These are phyloP conservation scores for Microsporum audouinii DNA, from an alignment of 2,329 filamentous ascomycete genomes.

Conservation along the genomic window DNA sequence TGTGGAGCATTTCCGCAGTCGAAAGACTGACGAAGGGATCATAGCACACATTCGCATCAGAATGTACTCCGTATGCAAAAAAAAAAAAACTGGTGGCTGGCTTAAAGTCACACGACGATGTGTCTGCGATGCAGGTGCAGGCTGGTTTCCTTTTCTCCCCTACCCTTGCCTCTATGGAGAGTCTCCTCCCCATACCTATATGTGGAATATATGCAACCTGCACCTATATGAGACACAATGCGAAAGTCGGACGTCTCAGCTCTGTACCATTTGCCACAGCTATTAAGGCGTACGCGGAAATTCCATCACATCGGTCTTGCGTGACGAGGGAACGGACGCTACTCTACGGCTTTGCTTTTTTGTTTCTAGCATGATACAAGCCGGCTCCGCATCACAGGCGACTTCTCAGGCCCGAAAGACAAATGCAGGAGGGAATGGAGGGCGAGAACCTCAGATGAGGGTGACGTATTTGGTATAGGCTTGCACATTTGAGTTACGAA, in stretches of 20 bases:
- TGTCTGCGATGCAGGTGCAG: background rate
- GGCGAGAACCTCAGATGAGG: background rate
- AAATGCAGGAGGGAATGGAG: background rate
- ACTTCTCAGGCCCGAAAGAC: background rate
- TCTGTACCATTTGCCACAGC: background rate
- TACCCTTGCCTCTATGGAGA: background rate
- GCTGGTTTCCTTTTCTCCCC: background rate
- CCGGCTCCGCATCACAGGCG: background rate
- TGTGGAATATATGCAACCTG: background rate
- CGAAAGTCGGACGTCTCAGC: background rate
- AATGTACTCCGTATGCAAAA: background rate
- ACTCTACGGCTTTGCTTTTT: background rate
- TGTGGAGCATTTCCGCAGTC: conserved; percentile 1
- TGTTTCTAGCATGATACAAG: background rate
- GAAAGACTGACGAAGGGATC: background rate
- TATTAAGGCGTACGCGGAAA: background rate
- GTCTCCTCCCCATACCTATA: background rate
- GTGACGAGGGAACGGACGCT: background rate
- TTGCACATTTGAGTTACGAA: background rate
- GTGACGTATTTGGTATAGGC: background rate
- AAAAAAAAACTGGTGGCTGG: background rate
- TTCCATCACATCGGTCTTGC: conserved; percentile 4
- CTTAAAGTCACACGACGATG: conserved; percentile 1
- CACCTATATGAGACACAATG: background rate
- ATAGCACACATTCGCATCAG: background rate